Evolutionary conservation across 306 rosid genomes (phyloP).

Genomic region (Trifolium dubium): DNA sequence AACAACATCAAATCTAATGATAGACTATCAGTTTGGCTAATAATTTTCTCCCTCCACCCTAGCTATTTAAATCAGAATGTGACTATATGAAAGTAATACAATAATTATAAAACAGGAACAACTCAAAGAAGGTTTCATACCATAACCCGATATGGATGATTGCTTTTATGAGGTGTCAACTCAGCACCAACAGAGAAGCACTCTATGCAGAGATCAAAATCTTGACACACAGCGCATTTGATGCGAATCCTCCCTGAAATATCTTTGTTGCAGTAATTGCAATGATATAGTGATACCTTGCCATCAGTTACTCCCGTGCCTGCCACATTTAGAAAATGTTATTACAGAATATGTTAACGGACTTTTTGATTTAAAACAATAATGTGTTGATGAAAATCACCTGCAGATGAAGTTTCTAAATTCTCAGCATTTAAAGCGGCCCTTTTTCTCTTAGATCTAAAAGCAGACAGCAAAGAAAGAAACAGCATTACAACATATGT

Average conservation of each 20-base stretch:
- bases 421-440: slow-evolving; percentile 54
- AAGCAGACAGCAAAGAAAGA: slow-evolving; percentile 28
- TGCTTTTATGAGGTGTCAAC: slow-evolving; percentile 83
- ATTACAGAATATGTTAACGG: slow-evolving; percentile 2
- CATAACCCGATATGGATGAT: slow-evolving; percentile 79
- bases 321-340: slow-evolving; percentile 41
- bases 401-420: slow-evolving; percentile 41
- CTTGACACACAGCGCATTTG: slow-evolving; percentile 82
- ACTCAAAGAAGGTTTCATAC: slow-evolving; percentile 33
- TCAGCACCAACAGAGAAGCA: slow-evolving; percentile 97
- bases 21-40: background rate
- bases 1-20: background rate
- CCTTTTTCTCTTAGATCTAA: slow-evolving; percentile 69
- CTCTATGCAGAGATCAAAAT: slow-evolving; percentile 77
- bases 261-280: slow-evolving; percentile 95
- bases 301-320: slow-evolving; percentile 75
- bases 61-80: background rate
- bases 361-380: background rate
- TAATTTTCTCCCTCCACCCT: background rate
- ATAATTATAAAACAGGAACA: slow-evolving; percentile 28
- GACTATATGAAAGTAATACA: slow-evolving; percentile 23
- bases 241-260: slow-evolving; percentile 86
- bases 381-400: slow-evolving; percentile 34
- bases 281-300: slow-evolving; percentile 78
- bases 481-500: slow-evolving; percentile 25